Evolutionary conservation across 495 filamentous ascomycete genomes (phyloP).

Genomic region (Penicillium atrosanguineum): DNA sequence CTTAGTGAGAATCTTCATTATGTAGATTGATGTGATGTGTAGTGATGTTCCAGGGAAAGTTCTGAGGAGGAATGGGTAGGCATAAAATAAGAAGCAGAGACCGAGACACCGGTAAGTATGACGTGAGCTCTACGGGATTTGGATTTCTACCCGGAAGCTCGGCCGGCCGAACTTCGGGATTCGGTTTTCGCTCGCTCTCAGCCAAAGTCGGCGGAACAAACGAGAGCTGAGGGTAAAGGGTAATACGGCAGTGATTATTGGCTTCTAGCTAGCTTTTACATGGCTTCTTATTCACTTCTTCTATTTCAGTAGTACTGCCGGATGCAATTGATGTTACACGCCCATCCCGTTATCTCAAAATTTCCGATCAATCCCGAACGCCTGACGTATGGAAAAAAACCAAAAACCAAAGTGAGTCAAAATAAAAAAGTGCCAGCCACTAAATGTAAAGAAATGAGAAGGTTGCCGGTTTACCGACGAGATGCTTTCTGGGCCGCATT

Average conservation of each 20-base stretch:
- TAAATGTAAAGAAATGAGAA: neutral
- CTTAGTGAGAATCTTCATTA: slow-evolving; percentile 92
- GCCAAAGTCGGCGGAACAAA: neutral
- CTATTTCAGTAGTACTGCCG: slow-evolving; percentile 2
- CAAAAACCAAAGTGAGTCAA: neutral
- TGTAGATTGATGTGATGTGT: slow-evolving; percentile 20
- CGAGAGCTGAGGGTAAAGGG: neutral
- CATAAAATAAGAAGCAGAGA: slow-evolving; percentile 27
- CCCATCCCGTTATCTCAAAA: slow-evolving; percentile 10
- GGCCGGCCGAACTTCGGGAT: slow-evolving; percentile 26
- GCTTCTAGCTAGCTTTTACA: neutral
- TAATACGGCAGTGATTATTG: slow-evolving; percentile 4
- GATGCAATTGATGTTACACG: slow-evolving; percentile 18
- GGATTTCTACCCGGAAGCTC: slow-evolving; percentile 5
- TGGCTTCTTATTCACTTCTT: slow-evolving; percentile 4
- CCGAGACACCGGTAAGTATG: slow-evolving; percentile 24
- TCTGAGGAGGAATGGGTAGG: slow-evolving; percentile 1
- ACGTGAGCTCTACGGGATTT: slow-evolving; percentile 29
- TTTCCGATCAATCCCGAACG: slow-evolving; percentile 20
- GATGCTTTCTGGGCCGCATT: slow-evolving; percentile 51
- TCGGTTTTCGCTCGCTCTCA: slow-evolving; percentile 1
- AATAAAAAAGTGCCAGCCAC: neutral
- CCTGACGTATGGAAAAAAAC: slow-evolving; percentile 8
- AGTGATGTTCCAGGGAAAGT: neutral
- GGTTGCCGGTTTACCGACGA: slow-evolving; percentile 21